phyloP scores from a whole-genome alignment of 2,329 filamentous ascomycete species.

The Paraphoma sp. region DNA sequence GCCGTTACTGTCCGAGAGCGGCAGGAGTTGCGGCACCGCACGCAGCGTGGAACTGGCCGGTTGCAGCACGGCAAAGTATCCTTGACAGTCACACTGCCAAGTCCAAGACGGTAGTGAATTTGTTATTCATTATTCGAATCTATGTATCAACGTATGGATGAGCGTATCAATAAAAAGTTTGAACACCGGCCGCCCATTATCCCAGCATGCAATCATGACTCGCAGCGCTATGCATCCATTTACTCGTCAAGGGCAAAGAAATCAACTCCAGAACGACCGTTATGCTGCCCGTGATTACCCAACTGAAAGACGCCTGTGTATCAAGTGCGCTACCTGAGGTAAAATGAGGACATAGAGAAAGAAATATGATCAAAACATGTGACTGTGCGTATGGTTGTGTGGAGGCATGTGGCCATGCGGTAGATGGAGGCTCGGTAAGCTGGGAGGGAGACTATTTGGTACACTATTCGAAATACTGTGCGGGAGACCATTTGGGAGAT shows the following conservation, averaged over 20 bases:
- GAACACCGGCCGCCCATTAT: constrained; percentile 2
- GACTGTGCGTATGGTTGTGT: constrained; percentile 4
- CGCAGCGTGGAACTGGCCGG: too few relatives aligned
- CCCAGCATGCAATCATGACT: constrained; percentile 1
- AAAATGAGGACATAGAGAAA: constrained; percentile 3
- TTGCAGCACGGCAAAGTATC: too few relatives aligned
- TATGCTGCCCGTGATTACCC: neutral
- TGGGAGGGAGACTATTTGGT: neutral
- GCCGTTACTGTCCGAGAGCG: constrained; percentile 1
- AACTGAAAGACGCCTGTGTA: neutral
- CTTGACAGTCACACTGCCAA: too few relatives aligned
- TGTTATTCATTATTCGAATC: neutral
- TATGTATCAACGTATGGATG: neutral
- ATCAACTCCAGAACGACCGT: neutral
- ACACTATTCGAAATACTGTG: neutral
- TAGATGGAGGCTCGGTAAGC: constrained; percentile 8
- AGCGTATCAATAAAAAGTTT: neutral
- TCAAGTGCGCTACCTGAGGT: constrained; percentile 1
- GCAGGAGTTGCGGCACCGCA: neutral
- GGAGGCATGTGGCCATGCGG: constrained; percentile 5
- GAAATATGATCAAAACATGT: constrained; percentile 17
- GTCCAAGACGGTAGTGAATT: neutral
- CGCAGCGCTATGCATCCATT: constrained; percentile 5
- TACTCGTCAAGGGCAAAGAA: neutral
- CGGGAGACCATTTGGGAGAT: neutral